These are phyloP conservation scores for Penicillium sp. DNA, from an alignment of 2,329 filamentous ascomycete species.

Conservation along the genomic window DNA sequence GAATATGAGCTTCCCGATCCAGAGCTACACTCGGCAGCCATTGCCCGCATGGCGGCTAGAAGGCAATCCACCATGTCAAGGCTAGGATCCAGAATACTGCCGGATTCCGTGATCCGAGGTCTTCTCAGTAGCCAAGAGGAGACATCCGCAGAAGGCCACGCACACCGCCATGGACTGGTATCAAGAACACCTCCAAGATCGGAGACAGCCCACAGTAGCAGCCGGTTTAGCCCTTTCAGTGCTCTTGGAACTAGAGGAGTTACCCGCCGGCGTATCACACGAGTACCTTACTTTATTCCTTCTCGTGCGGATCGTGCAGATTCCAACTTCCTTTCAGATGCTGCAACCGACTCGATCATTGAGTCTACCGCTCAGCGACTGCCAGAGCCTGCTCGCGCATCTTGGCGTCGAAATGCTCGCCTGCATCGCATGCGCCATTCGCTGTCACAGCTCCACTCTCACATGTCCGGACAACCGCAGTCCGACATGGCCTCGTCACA, in stretches of 20 bases:
- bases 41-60: slow-evolving; percentile 36
- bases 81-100: slow-evolving; percentile 45
- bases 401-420: slow-evolving; percentile 39
- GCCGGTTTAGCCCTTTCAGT: slow-evolving; percentile 40
- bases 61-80: slow-evolving; percentile 47
- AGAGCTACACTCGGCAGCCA: slow-evolving; percentile 29
- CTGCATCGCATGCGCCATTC: slow-evolving; percentile 43
- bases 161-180: slow-evolving; percentile 41
- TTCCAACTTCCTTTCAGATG: slow-evolving; percentile 29
- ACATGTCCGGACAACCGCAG: slow-evolving; percentile 40
- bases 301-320: slow-evolving; percentile 35
- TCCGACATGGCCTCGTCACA: slow-evolving; percentile 23
- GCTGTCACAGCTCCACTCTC: slow-evolving; percentile 40
- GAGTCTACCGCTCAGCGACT: slow-evolving; percentile 21
- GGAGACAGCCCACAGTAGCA: slow-evolving; percentile 30
- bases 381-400: slow-evolving; percentile 28
- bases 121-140: slow-evolving; percentile 45
- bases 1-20: slow-evolving; percentile 30
- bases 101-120: slow-evolving; percentile 43
- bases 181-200: slow-evolving; percentile 36
- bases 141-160: slow-evolving; percentile 43
- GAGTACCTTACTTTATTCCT: slow-evolving; percentile 38
- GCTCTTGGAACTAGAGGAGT: slow-evolving; percentile 38
- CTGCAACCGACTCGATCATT: slow-evolving; percentile 24
- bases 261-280: slow-evolving; percentile 37